Evolutionary conservation across 75 land plant species (phyloP), one percentile per base, ranked within the genome.

Genomic region (Larix kaempferi): DNA sequence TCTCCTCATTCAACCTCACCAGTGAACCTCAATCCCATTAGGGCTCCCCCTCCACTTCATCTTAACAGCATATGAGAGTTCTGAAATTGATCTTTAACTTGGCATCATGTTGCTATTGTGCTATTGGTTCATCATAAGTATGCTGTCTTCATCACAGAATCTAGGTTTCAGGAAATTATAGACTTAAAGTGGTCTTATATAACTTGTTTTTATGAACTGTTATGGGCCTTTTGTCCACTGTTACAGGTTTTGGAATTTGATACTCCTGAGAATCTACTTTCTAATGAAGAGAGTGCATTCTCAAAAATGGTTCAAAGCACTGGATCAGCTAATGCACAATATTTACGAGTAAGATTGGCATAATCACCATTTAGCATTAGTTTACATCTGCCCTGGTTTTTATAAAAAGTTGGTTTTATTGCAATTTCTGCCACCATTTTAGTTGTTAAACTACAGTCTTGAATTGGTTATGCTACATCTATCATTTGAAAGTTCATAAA

Each of bases 281-380:
- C 76, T 52, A 85, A 95, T 78, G 95, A 91, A 63, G 74, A 72
- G 27, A 89, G 91, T 84, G 89, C 91, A 57, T 94, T 97, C 85
- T 86, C 90, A 64, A 89, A 91, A 86, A 92, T 97, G 99, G 94
- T 97, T 73, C 88, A 90, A 58, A 97, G 99, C 72, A 97, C 99
- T 41, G 99, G 98, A 21, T 79, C 91, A 65, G 91, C 98, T 11
- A 97, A 97, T 95, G 99, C 99, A 56, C 84, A 95, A 64, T 97
- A 97, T 75, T 80, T 97, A 73, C 79, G 83, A 82, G 84, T 91
- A 81, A 65, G 4, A n/a, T 37, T n/a, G 41, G 39, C 12, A 21
- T n/a, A 13, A 69, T 41, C 35, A 41, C 12, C 13, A n/a, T 49
- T n/a, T 69, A 41, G 49, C 21, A 69, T 69, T 41, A 67, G 8